Base-by-base conservation (phyloP, 352 stramenopile species). In the Phytophthora sp. region DNA sequence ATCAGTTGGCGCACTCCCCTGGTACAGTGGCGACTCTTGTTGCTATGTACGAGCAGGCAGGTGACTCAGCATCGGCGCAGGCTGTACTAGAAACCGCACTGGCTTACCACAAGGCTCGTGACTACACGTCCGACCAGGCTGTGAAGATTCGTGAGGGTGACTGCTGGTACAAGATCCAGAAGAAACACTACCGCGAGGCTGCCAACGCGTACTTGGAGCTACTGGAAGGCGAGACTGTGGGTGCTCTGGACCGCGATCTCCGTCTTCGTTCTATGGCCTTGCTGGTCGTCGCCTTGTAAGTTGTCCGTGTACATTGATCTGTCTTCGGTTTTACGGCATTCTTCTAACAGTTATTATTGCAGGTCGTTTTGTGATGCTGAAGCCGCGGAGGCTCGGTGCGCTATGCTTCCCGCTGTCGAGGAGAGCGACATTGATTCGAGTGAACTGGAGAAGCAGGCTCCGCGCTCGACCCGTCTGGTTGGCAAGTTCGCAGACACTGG, bases 21-120 rank as follows among this genome's bases (percentile, higher is more conserved):
- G 86, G 84, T 29, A 93, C 84, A 0, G 86, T 95, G n/a, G 86
- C 86, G 18, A 95, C 86, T 12, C 74, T 95, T 24, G 82, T 95
- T 21, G 73, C 74, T 15, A 66, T 95, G 29, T 92, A 91, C 63
- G 83, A 95, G 49, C 76, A 83, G 5, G 80, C 77, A 7, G 77
- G 79, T 21, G 73, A 94, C 54, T 67, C 77, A 11, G 63, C 66
- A 33, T 75, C 80, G 6, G 83, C 80, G 0, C 79, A 87, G 61
- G 31, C 49, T 4, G 80, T 90, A 64, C 67, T 93, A 33, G 56
- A 88, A 53, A 64, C 60, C 12, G 81, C 85, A 3, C 44, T 93
- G 24, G 71, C 57, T 53, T 69, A 85, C 68, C 73, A 93, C 72
- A 81, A 77, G 59, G 58, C 71, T 27, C 24, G 57, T n/a, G 74